Conservation (phyloP, 2,329 filamentous ascomycete species). For the Alternaria ventricosa region DNA sequence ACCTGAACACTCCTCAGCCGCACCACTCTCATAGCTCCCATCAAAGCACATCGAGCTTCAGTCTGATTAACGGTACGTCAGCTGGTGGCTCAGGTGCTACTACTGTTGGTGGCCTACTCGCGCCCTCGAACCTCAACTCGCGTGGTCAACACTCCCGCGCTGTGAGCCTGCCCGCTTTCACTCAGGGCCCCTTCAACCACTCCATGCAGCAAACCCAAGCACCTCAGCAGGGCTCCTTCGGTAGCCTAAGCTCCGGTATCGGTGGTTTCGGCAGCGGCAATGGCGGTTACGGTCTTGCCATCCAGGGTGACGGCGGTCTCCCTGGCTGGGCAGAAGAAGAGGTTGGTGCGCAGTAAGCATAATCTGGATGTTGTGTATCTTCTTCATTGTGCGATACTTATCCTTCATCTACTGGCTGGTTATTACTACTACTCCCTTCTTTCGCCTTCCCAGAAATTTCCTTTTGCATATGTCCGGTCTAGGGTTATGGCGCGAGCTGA, state of each 20-base stretch:
- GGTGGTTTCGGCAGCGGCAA: conserved; percentile 62
- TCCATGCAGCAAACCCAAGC: conserved; percentile 47
- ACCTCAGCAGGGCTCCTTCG: conserved; percentile 58
- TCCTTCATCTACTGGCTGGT: conserved; percentile 31
- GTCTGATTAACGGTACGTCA: conserved; percentile 53
- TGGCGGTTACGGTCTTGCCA: conserved; percentile 64
- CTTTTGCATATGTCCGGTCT: conserved; percentile 12
- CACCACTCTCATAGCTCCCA: conserved; percentile 66
- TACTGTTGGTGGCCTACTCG: conserved; percentile 78
- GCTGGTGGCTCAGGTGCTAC: conserved; percentile 62
- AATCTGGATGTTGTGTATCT: conserved; percentile 18
- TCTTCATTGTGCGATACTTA: conserved; percentile 44
- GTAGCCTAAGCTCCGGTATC: conserved; percentile 64
- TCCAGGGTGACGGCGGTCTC: conserved; percentile 63
- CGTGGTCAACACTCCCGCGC: conserved; percentile 75
- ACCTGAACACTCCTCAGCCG: conserved; percentile 67
- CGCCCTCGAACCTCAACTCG: conserved; percentile 68
- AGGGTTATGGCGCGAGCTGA: conserved; percentile 17
- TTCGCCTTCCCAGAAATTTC: background rate
- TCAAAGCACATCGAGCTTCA: conserved; percentile 60
- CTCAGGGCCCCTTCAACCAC: conserved; percentile 63
- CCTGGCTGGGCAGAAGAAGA: conserved; percentile 71
- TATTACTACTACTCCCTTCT: conserved; percentile 20
- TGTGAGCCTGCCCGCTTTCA: conserved; percentile 82
- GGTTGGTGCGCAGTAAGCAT: conserved; percentile 59